Percentiles rank a stretch among this genome's conserved stretches.
Evolutionary conservation across 768 basidiomycete species (phyloP).

Genomic region (Roridomyces roridus): DNA sequence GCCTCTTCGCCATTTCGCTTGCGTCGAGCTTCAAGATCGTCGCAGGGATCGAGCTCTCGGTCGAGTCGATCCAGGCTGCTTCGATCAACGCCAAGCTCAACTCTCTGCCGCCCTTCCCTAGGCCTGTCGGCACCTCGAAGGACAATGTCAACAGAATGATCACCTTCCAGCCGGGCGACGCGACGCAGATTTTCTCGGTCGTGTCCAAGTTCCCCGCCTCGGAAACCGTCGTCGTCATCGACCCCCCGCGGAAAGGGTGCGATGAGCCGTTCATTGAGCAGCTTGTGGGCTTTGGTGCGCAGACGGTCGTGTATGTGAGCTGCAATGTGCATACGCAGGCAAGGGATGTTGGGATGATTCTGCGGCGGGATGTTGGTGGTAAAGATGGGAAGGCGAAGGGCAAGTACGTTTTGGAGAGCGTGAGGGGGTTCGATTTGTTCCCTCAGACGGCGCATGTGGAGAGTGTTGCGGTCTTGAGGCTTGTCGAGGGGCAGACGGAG

Average conservation of each 20-base stretch:
- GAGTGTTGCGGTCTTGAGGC: constrained; percentile 71
- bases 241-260: constrained; percentile 96
- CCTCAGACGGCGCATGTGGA: constrained; percentile 97
- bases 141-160: constrained; percentile 47
- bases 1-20: constrained; percentile 87
- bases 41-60: constrained; percentile 87
- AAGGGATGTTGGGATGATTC: constrained; percentile 81
- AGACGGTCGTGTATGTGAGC: constrained; percentile 86
- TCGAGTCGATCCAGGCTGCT: constrained; percentile 73
- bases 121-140: too few relatives aligned
- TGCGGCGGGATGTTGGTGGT: constrained; percentile 36
- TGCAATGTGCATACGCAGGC: constrained; percentile 96
- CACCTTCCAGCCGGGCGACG: constrained; percentile 81
- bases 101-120: constrained; percentile 43
- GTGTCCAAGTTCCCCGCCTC: constrained; percentile 70
- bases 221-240: constrained; percentile 75
- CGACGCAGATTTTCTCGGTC: constrained; percentile 80
- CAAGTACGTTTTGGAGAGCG: constrained; percentile 53
- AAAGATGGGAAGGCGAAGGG: constrained; percentile 19
- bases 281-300: constrained; percentile 69
- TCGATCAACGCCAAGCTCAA: constrained; percentile 72
- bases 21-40: constrained; percentile 76
- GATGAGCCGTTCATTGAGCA: constrained; percentile 82
- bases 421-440: constrained; percentile 93
- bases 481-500: constrained; percentile 30